Conservation (phyloP, 129 eudicot species). For the Artemisia annua region DNA sequence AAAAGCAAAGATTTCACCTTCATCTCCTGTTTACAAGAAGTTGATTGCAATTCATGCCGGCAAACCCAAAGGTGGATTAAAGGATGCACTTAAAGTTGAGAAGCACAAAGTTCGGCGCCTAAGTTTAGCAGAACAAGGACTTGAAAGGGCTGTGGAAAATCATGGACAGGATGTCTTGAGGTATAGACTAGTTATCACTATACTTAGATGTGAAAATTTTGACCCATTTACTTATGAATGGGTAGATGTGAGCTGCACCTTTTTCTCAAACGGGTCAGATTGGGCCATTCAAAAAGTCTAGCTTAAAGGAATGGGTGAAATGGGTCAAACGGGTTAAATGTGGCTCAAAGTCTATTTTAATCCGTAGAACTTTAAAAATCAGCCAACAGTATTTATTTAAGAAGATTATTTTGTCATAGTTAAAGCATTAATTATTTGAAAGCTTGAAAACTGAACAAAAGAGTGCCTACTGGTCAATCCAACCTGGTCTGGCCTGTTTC, state of each 20-base stretch:
- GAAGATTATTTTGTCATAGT: too few relatives aligned
- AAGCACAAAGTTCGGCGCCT: slow-evolving; percentile 36
- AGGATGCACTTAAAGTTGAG: slow-evolving; percentile 42
- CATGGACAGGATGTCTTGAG: slow-evolving; percentile 46
- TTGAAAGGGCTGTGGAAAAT: slow-evolving; percentile 41
- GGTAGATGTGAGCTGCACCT: background rate
- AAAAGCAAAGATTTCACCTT: slow-evolving; percentile 26
- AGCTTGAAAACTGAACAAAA: background rate
- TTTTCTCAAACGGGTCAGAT: slow-evolving; percentile 9
- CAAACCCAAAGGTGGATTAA: slow-evolving; percentile 41
- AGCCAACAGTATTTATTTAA: background rate
- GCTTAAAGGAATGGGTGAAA: background rate
- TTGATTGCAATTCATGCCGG: slow-evolving; percentile 53
- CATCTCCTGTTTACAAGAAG: slow-evolving; percentile 39
- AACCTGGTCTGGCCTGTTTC: background rate
- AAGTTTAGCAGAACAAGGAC: slow-evolving; percentile 45
- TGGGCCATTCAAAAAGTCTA: background rate
- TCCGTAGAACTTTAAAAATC: background rate
- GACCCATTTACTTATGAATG: background rate
- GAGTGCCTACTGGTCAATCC: background rate
- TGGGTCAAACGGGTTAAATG: slow-evolving; percentile 1
- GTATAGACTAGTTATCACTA: slow-evolving; percentile 17
- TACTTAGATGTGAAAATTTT: background rate
- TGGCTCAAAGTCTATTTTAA: background rate
- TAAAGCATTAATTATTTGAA: background rate